A percentile compares a stretch with the other conserved stretches of the same genome.
Evolutionary conservation across 2,329 filamentous ascomycete species (phyloP).

Genomic region (Aspergillus awamori): DNA sequence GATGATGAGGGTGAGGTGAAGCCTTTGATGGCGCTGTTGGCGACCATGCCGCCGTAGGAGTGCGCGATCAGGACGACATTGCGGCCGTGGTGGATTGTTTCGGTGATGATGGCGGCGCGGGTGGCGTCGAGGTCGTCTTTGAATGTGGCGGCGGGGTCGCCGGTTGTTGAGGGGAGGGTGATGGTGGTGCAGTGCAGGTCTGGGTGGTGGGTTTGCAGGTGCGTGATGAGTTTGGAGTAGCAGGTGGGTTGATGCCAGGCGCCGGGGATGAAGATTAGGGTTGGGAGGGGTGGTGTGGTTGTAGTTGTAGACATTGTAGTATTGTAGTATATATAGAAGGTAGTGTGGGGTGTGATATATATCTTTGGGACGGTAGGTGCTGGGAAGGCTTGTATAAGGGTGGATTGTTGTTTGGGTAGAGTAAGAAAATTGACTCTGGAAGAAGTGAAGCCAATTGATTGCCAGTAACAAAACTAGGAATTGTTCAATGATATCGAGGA

Average conservation of each 20-base stretch:
- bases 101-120: constrained; percentile 38
- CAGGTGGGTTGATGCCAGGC: constrained; percentile 51
- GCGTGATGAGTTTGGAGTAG: constrained; percentile 41
- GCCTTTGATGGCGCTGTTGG: constrained; percentile 51
- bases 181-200: constrained; percentile 40
- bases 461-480: too few species aligned
- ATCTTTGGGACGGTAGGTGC: too few species aligned
- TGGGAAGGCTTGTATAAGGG: too few species aligned
- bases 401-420: too few species aligned
- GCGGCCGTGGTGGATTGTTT: constrained; percentile 38
- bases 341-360: too few species aligned
- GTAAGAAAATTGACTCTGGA: too few species aligned
- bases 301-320: too few species aligned
- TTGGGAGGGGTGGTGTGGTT: constrained; percentile 24
- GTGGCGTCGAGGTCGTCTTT: constrained; percentile 48
- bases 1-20: constrained; percentile 31
- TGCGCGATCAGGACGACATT: constrained; percentile 54
- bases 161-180: constrained; percentile 44
- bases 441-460: too few species aligned
- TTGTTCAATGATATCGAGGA: too few species aligned
- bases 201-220: constrained; percentile 35
- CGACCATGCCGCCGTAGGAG: constrained; percentile 55
- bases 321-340: too few species aligned
- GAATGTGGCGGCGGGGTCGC: constrained; percentile 42
- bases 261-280: constrained; percentile 53